phyloP scores from a whole-genome alignment of 441 rosid species.

The Pelargonium citronellum region DNA sequence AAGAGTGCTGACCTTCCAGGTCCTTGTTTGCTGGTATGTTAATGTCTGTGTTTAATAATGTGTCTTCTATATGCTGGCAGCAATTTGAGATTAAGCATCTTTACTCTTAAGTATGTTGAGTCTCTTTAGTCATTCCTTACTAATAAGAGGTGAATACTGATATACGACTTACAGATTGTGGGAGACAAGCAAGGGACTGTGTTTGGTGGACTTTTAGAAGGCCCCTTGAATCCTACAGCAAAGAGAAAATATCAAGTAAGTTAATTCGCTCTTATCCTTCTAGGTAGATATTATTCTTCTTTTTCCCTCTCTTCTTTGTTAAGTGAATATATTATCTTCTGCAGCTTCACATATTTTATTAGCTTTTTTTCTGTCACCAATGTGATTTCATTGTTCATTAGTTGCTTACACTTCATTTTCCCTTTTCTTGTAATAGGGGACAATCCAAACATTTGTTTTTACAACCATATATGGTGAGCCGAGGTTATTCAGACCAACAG shows the following conservation, averaged over 20 bases:
- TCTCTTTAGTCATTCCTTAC: conserved; percentile 11
- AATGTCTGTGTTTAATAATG: conserved; percentile 4
- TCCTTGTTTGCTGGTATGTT: conserved; percentile 72
- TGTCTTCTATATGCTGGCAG: background rate
- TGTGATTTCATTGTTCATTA: conserved; percentile 7
- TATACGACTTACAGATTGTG: conserved; percentile 48
- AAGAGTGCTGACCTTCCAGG: conserved; percentile 75
- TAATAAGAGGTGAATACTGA: conserved; percentile 18
- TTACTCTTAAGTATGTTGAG: background rate
- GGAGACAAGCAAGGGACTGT: conserved; percentile 87
- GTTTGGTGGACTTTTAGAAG: conserved; percentile 75
- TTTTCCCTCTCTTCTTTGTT: conserved; percentile 9
- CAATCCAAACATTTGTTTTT: conserved; percentile 80
- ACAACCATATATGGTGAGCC: conserved; percentile 87
- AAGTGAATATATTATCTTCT: background rate
- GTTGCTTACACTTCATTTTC: conserved; percentile 13
- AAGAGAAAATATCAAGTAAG: conserved; percentile 89
- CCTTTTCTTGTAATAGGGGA: conserved; percentile 44
- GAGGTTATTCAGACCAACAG: conserved; percentile 90
- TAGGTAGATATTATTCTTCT: background rate
- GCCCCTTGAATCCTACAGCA: conserved; percentile 76
- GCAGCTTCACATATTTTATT: background rate
- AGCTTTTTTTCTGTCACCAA: background rate
- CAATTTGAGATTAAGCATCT: conserved; percentile 3
- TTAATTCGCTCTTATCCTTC: background rate